These are phyloP conservation scores for Penicillium subrubescens DNA, from an alignment of 495 filamentous ascomycete genomes.

Conservation along the genomic window DNA sequence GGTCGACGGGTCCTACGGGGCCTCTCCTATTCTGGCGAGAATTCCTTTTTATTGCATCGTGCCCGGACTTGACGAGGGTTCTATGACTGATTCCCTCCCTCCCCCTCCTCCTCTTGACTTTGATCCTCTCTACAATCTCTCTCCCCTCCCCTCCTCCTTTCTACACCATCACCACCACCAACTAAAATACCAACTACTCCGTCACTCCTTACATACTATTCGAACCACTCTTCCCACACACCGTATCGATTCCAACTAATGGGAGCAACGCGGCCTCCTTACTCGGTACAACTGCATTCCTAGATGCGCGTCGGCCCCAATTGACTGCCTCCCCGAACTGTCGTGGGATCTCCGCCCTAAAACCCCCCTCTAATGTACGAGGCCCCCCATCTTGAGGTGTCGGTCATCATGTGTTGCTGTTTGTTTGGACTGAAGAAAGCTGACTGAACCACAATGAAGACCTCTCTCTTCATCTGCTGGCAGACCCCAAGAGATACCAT, in stretches of 20 bases:
- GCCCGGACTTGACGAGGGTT: conserved; percentile 35
- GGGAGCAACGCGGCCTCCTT: conserved; percentile 22
- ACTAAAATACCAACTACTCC: conserved; percentile 25
- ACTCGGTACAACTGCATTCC: conserved; percentile 29
- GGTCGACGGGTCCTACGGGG: conserved; percentile 28
- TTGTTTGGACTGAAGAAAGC: conserved; percentile 12
- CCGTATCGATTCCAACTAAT: conserved; percentile 5
- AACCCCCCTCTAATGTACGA: conserved; percentile 18
- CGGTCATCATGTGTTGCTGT: not conserved
- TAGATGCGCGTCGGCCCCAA: conserved; percentile 26
- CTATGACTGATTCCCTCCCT: not conserved
- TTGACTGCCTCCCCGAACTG: conserved; percentile 21
- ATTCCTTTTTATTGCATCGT: conserved; percentile 40
- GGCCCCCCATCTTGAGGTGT: not conserved
- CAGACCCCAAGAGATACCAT: conserved; percentile 37
- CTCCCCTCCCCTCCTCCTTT: conserved; percentile 34
- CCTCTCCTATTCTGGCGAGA: conserved; percentile 42
- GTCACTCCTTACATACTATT: conserved; percentile 32
- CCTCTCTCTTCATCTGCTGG: conserved; percentile 46
- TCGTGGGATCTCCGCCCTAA: conserved; percentile 15
- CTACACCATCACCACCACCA: conserved; percentile 7
- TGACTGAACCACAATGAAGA: conserved; percentile 17
- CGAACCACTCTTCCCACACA: not conserved
- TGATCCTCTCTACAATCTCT: conserved; percentile 21
- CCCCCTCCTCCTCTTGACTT: not conserved